phyloP scores from a whole-genome alignment of 495 filamentous ascomycete genomes.

The Annulohypoxylon maeteangense region DNA sequence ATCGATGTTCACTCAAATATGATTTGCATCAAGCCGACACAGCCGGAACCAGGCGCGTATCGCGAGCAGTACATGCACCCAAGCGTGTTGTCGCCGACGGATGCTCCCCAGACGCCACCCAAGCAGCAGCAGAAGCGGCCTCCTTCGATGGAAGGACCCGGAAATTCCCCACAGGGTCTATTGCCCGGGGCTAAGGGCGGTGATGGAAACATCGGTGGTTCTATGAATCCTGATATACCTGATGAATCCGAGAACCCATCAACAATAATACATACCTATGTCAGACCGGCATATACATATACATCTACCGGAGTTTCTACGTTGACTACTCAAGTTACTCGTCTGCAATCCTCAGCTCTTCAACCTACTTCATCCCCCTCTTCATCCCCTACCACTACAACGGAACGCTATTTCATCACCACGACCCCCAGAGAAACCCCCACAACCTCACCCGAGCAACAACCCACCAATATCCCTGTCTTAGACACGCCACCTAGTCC shows the following conservation, averaged over 20 bases:
- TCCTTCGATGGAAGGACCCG: conserved; percentile 2
- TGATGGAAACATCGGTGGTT: not conserved
- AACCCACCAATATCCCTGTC: not conserved
- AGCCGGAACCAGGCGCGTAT: conserved; percentile 8
- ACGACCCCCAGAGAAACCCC: not conserved
- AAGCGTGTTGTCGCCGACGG: not conserved
- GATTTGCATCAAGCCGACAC: conserved; percentile 41
- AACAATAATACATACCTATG: conserved; percentile 7
- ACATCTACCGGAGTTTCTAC: conserved; percentile 2
- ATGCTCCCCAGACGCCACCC: conserved; percentile 1
- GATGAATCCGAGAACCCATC: not conserved
- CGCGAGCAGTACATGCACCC: conserved; percentile 32
- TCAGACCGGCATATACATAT: conserved; percentile 8
- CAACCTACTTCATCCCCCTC: not conserved
- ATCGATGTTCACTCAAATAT: conserved; percentile 28
- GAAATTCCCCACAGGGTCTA: conserved; percentile 23
- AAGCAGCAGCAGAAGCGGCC: conserved; percentile 41
- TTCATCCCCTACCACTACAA: not conserved
- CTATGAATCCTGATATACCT: not conserved
- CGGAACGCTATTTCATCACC: not conserved
- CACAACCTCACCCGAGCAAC: not conserved
- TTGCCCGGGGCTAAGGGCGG: not conserved
- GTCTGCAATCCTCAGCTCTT: not conserved
- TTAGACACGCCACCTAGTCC: not conserved
- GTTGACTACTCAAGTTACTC: not conserved